These are phyloP conservation scores for Citrullus amarus DNA, from an alignment of 306 rosid genomes.

Conservation along the genomic window DNA sequence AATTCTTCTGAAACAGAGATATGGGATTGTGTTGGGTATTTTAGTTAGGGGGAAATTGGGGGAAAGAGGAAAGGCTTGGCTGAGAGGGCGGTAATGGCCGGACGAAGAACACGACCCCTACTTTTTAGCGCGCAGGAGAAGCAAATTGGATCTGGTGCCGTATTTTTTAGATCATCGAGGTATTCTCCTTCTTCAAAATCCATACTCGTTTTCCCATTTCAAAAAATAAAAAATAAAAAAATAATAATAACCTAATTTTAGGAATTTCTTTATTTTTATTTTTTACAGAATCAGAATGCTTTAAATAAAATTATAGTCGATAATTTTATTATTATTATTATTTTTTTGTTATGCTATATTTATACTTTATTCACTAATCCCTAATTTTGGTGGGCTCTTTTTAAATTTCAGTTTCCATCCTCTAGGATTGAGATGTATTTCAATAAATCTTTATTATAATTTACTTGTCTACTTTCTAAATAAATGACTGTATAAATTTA, in stretches of 20 bases:
- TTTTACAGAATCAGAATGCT: not conserved
- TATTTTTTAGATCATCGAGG: not conserved
- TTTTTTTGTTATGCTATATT: not conserved
- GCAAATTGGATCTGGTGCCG: slow-evolving; percentile 4
- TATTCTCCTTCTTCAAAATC: not conserved
- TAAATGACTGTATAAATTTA: too few species aligned
- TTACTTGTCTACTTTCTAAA: too few species aligned
- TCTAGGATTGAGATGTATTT: too few species aligned
- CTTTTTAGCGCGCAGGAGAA: slow-evolving; percentile 18
- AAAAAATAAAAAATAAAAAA: too few species aligned
- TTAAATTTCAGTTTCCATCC: not conserved
- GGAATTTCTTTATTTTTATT: too few species aligned
- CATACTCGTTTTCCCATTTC: not conserved
- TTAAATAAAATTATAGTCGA: too few species aligned
- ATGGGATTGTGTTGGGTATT: not conserved
- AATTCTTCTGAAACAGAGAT: not conserved
- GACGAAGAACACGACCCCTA: not conserved
- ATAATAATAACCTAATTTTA: too few species aligned
- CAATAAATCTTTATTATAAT: too few species aligned
- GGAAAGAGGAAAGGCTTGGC: slow-evolving; percentile 6
- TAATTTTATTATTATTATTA: too few species aligned
- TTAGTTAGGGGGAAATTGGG: not conserved
- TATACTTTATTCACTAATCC: not conserved
- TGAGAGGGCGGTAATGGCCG: slow-evolving; percentile 13
- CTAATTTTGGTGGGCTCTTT: not conserved